These are phyloP conservation scores for Schrenkiella parvula DNA, from an alignment of 345 rosid species.

Conservation along the genomic window DNA sequence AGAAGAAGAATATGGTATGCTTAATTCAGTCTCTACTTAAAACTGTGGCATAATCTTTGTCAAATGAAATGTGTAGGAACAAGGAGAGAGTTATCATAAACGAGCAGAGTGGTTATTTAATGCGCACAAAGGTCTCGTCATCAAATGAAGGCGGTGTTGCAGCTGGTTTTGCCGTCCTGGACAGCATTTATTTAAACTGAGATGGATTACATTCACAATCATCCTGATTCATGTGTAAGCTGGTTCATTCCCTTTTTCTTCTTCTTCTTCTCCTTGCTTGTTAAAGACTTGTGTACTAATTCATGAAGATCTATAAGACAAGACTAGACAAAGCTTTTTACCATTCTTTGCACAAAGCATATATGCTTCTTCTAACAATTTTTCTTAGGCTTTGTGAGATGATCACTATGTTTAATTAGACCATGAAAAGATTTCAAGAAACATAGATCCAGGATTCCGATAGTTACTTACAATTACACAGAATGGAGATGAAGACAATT, in stretches of 20 bases:
- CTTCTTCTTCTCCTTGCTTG: neutral
- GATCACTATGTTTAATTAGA: neutral
- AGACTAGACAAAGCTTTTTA: neutral
- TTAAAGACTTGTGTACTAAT: constrained; percentile 5
- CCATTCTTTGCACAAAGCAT: neutral
- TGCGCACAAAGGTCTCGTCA: constrained; percentile 84
- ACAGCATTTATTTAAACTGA: constrained; percentile 79
- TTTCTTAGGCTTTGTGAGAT: neutral
- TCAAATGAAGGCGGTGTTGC: constrained; percentile 98
- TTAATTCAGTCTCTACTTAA: neutral
- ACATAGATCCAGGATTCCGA: neutral
- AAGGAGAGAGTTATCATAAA: constrained; percentile 74
- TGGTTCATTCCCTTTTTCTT: neutral
- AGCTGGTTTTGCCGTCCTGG: constrained; percentile 90
- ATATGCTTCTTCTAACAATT: neutral
- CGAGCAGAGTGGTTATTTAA: constrained; percentile 75
- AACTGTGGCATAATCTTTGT: constrained; percentile 4
- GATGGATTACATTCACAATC: constrained; percentile 15
- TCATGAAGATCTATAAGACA: neutral
- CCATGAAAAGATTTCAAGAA: neutral
- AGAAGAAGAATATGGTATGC: neutral
- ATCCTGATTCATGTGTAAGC: neutral
- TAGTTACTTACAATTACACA: neutral
- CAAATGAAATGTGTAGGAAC: constrained; percentile 51
- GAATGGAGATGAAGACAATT: neutral